Conservation (phyloP, 345 rosid genomes). For the Citrus maxima region DNA sequence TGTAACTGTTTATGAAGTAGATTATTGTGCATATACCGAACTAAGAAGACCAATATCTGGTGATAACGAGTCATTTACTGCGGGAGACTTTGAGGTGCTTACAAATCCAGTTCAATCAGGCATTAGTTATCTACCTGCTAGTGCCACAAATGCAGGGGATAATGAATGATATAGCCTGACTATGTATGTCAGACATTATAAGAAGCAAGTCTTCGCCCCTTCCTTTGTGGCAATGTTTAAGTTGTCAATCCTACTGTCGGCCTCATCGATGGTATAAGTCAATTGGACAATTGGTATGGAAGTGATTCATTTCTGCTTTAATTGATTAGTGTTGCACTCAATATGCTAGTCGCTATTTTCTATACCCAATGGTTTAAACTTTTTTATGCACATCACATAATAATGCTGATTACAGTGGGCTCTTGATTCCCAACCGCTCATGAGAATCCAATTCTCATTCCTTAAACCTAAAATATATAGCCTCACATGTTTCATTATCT, state of each 20-base stretch:
- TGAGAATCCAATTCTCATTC: no score
- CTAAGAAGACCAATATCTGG: constrained; percentile 44
- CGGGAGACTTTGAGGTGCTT: constrained; percentile 54
- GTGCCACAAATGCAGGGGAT: not conserved
- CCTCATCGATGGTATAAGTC: not conserved
- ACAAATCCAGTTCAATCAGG: constrained; percentile 42
- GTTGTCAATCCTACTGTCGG: not conserved
- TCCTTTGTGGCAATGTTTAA: not conserved
- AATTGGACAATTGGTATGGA: not conserved
- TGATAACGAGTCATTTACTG: constrained; percentile 23
- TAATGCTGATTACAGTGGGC: not conserved
- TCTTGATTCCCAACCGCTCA: no score
- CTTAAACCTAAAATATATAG: no score
- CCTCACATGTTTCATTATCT: not conserved
- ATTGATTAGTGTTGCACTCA: not conserved
- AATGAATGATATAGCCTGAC: not conserved
- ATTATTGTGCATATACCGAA: constrained; percentile 67
- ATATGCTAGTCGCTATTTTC: not conserved
- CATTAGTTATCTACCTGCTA: constrained; percentile 20
- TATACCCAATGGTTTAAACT: not conserved
- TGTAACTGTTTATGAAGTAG: constrained; percentile 51
- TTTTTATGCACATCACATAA: not conserved
- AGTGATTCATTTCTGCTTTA: constrained; percentile 5
- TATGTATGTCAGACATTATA: not conserved
- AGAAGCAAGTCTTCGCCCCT: not conserved